Evolutionary conservation across 352 stramenopile genomes (phyloP).

Genomic region (Thalassiosira hispida): DNA sequence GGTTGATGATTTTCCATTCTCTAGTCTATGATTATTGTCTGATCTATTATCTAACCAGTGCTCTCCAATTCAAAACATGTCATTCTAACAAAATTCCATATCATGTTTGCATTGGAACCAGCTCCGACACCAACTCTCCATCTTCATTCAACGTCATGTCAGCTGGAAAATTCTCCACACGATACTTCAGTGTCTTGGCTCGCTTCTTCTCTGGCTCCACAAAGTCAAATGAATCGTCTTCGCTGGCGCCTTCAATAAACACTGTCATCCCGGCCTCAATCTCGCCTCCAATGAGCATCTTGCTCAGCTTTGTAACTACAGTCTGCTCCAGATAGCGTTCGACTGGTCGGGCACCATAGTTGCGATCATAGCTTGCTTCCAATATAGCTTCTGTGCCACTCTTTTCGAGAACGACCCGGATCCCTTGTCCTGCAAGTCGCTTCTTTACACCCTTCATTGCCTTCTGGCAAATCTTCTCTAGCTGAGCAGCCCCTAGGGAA

Average conservation of each 20-base stretch:
- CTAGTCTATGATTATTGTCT: not conserved
- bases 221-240: constrained; percentile 62
- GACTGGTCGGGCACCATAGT: constrained; percentile 94
- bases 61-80: too few relatives aligned
- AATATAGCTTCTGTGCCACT: constrained; percentile 91
- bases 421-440: constrained; percentile 86
- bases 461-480: constrained; percentile 92
- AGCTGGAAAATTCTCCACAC: constrained; percentile 49
- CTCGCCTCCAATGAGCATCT: constrained; percentile 83
- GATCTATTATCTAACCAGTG: not conserved
- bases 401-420: constrained; percentile 81
- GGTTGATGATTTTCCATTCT: too few relatives aligned
- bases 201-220: constrained; percentile 54
- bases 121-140: constrained; percentile 54
- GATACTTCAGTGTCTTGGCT: constrained; percentile 50
- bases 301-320: constrained; percentile 89
- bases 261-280: constrained; percentile 71
- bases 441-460: constrained; percentile 87
- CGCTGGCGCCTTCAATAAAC: constrained; percentile 72
- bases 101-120: constrained; percentile 40
- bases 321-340: constrained; percentile 95
- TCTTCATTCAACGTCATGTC: constrained; percentile 58
- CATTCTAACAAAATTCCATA: not conserved
- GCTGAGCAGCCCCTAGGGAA: constrained; percentile 88
- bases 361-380: constrained; percentile 91